These are phyloP conservation scores for Balamuthia mandrillaris DNA, from an alignment of 208 protist species.

Conservation along the genomic window DNA sequence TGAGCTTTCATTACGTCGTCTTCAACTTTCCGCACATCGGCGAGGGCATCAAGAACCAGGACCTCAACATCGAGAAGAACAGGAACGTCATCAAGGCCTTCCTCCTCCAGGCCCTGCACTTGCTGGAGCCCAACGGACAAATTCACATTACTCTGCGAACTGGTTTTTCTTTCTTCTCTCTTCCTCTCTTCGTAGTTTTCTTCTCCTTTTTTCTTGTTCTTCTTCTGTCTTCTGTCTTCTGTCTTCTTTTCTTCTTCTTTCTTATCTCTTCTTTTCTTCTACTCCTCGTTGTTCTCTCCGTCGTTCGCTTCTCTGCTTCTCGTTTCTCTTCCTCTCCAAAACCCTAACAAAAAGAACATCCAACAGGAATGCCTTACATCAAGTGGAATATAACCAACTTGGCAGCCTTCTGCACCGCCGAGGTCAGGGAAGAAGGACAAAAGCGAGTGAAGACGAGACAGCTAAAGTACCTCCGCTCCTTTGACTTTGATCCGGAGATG, in stretches of 20 bases:
- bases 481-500: neutral
- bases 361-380: neutral
- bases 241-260: neutral
- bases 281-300: neutral
- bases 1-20: neutral
- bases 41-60: conserved; percentile 17
- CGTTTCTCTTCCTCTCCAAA: neutral
- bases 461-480: neutral
- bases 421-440: no score
- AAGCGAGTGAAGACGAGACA: neutral
- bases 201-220: neutral
- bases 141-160: conserved; percentile 11
- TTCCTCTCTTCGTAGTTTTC: neutral
- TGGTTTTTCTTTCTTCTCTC: neutral
- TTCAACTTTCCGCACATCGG: conserved; percentile 24
- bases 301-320: neutral
- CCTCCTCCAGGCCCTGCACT: neutral
- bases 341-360: neutral
- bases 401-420: no score
- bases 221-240: neutral
- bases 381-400: neutral
- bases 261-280: neutral
- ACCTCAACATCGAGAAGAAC: neutral
- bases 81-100: neutral
- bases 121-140: neutral